Evolutionary conservation across 2,329 filamentous ascomycete species (phyloP).

Genomic region (Colletotrichum truncatum): DNA sequence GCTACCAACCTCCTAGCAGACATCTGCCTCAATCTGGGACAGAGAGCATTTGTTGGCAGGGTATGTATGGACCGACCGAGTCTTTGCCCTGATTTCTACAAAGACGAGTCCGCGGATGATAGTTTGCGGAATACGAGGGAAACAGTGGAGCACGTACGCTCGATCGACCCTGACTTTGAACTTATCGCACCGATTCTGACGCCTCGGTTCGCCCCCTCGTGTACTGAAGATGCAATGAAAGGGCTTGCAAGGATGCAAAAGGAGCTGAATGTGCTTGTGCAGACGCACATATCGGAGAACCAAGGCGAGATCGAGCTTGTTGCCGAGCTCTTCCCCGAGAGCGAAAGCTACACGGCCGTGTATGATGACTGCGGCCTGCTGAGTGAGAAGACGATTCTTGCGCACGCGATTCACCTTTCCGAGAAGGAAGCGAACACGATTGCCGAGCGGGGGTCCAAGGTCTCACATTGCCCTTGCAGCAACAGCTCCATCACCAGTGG

Average conservation of each 20-base stretch:
- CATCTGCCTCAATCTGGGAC: constrained; percentile 81
- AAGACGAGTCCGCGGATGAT: constrained; percentile 72
- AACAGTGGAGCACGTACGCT: constrained; percentile 72
- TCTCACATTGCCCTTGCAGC: constrained; percentile 87
- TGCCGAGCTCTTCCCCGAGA: constrained; percentile 71
- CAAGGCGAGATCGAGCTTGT: constrained; percentile 78
- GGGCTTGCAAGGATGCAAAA: constrained; percentile 72
- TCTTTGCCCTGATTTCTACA: constrained; percentile 80
- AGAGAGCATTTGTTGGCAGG: constrained; percentile 89
- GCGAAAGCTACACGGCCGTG: constrained; percentile 74
- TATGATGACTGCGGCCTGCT: constrained; percentile 81
- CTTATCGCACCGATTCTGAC: constrained; percentile 86
- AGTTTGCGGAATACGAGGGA: constrained; percentile 65
- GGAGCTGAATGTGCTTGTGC: constrained; percentile 73
- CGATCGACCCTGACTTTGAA: constrained; percentile 70
- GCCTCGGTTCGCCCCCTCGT: constrained; percentile 73
- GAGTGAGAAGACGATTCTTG: constrained; percentile 78
- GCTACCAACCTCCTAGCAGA: constrained; percentile 92
- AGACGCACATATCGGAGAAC: constrained; percentile 94
- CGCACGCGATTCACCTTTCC: constrained; percentile 83
- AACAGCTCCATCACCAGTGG: constrained; percentile 87
- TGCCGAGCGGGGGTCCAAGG: constrained; percentile 66
- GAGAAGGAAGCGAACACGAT: constrained; percentile 74
- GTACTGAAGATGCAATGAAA: constrained; percentile 66
- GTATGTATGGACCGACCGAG: constrained; percentile 88